Evolutionary conservation across 2,329 filamentous ascomycete genomes (phyloP).

Genomic region (Pseudopithomyces maydicus): DNA sequence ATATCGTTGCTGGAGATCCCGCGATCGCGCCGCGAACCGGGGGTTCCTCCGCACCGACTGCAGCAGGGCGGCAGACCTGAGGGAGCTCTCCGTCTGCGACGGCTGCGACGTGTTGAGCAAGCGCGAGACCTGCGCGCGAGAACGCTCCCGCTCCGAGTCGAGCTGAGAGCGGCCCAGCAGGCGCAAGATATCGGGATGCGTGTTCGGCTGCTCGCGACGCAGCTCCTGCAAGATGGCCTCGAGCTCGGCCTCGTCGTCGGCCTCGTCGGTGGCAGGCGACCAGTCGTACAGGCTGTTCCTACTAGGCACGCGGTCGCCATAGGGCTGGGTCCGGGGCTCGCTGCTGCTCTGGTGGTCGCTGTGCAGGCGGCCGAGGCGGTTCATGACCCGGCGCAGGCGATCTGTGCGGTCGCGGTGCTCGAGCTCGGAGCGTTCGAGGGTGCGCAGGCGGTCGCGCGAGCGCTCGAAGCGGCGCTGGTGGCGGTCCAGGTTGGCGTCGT

Average conservation of each 20-base stretch:
- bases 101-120: slow-evolving; percentile 29
- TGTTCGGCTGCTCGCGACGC: slow-evolving; percentile 44
- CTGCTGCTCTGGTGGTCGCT: slow-evolving; percentile 41
- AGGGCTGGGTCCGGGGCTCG: slow-evolving; percentile 41
- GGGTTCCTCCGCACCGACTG: slow-evolving; percentile 47
- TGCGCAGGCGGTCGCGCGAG: slow-evolving; percentile 24
- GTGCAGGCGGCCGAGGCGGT: slow-evolving; percentile 50
- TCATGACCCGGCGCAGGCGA: slow-evolving; percentile 51
- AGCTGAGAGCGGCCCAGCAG: slow-evolving; percentile 44
- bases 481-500: slow-evolving; percentile 20
- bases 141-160: slow-evolving; percentile 38
- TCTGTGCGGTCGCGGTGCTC: slow-evolving; percentile 41
- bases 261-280: slow-evolving; percentile 55
- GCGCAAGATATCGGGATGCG: slow-evolving; percentile 46
- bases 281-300: slow-evolving; percentile 64
- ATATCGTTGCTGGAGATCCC: slow-evolving; percentile 47
- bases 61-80: slow-evolving; percentile 48
- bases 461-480: slow-evolving; percentile 37
- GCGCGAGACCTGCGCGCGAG: slow-evolving; percentile 29
- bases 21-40: slow-evolving; percentile 43
- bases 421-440: slow-evolving; percentile 42
- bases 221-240: slow-evolving; percentile 49
- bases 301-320: slow-evolving; percentile 60
- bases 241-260: slow-evolving; percentile 45
- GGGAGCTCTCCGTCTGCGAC: slow-evolving; percentile 37